phyloP scores from a whole-genome alignment of 768 basidiomycete species.

The Steccherinum ochraceum region DNA sequence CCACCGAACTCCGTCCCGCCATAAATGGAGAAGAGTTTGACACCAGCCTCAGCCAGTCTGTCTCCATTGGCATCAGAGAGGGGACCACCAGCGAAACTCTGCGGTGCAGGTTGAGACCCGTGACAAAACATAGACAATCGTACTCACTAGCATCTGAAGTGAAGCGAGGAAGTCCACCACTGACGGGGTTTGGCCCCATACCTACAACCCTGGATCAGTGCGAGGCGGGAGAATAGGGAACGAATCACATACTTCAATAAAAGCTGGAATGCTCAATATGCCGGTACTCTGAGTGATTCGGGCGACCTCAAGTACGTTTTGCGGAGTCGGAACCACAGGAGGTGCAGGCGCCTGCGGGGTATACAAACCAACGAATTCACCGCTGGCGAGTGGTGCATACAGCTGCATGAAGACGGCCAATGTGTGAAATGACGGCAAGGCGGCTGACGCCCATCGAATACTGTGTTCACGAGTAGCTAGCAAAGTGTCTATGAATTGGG shows the following conservation, averaged over 20 bases:
- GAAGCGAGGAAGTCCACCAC: conserved; percentile 1
- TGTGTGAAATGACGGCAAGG: conserved; percentile 10
- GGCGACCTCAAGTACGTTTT: conserved; percentile 10
- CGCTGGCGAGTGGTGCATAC: conserved; percentile 6
- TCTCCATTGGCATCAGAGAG: conserved; percentile 6
- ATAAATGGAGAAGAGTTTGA: conserved; percentile 6
- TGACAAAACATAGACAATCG: not conserved
- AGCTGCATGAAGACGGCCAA: conserved; percentile 8
- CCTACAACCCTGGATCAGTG: not conserved
- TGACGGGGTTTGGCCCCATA: conserved; percentile 5
- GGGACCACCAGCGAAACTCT: conserved; percentile 12
- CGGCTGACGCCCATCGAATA: too few relatives aligned
- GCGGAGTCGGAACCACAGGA: conserved; percentile 14
- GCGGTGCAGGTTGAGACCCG: not conserved
- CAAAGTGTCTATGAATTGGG: too few relatives aligned
- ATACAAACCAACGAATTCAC: conserved; percentile 7
- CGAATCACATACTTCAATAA: conserved; percentile 11
- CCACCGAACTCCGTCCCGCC: conserved; percentile 12
- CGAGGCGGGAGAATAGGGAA: not conserved
- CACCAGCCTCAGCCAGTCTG: conserved; percentile 8
- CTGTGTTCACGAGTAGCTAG: too few relatives aligned
- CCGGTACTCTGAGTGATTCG: conserved; percentile 1
- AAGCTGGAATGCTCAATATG: conserved; percentile 6
- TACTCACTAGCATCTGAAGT: conserved; percentile 3
- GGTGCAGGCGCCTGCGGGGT: conserved; percentile 6